phyloP scores from a whole-genome alignment of 2,329 filamentous ascomycete species.

The Nothopassalora personata region DNA sequence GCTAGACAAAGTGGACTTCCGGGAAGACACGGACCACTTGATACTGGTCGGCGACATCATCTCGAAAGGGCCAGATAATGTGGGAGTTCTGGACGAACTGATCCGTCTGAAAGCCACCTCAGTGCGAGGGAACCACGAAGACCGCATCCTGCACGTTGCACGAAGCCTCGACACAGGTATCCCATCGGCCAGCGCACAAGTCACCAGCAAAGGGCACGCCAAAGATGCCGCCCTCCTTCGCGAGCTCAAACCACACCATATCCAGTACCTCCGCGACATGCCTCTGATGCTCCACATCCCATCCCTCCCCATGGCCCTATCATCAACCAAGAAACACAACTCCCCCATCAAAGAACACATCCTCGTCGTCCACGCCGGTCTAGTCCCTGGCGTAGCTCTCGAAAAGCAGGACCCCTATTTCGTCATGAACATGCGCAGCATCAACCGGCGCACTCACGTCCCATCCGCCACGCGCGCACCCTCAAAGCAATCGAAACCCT shows the following conservation, averaged over 20 bases:
- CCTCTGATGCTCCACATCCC: constrained; percentile 35
- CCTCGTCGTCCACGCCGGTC: constrained; percentile 76
- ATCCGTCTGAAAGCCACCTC: constrained; percentile 69
- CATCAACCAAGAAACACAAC: constrained; percentile 9
- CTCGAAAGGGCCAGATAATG: constrained; percentile 78
- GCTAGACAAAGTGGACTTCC: constrained; percentile 61
- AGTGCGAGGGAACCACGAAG: constrained; percentile 91
- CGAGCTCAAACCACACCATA: constrained; percentile 27
- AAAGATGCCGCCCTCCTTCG: constrained; percentile 28
- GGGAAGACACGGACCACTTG: constrained; percentile 62
- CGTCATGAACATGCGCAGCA: constrained; percentile 87
- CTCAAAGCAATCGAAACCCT: constrained; percentile 24
- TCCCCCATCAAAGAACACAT: constrained; percentile 61
- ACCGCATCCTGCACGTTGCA: constrained; percentile 62
- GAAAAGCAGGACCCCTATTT: constrained; percentile 69
- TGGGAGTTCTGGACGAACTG: constrained; percentile 69
- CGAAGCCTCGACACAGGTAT: constrained; percentile 9
- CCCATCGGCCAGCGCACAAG: constrained; percentile 3
- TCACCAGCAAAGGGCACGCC: constrained; percentile 20
- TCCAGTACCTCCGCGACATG: constrained; percentile 31
- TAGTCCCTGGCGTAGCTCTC: constrained; percentile 69
- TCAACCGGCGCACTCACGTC: constrained; percentile 58
- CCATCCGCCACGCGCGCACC: constrained; percentile 42
- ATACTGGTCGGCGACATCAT: constrained; percentile 75
- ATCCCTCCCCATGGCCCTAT: constrained; percentile 23